These are phyloP conservation scores for Camelina sativa DNA, from an alignment of 345 rosid genomes.

Conservation along the genomic window DNA sequence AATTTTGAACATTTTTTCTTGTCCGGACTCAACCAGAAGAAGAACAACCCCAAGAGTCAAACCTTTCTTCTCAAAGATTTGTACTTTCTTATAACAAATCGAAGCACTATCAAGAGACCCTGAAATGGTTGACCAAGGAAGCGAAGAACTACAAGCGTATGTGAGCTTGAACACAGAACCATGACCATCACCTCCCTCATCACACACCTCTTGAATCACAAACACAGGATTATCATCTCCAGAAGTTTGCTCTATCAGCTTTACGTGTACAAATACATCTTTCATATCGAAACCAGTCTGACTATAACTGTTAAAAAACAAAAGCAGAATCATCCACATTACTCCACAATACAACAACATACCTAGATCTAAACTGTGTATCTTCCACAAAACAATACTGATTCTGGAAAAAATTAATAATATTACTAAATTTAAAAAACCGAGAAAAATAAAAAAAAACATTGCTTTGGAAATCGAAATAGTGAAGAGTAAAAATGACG, in stretches of 20 bases:
- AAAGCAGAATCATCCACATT: conserved; percentile 3
- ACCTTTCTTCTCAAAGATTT: conserved; percentile 96
- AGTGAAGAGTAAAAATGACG: conserved; percentile 26
- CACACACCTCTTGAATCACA: conserved; percentile 68
- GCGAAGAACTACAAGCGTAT: conserved; percentile 67
- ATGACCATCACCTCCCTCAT: conserved; percentile 52
- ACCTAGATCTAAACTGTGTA: not conserved
- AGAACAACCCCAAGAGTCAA: conserved; percentile 80
- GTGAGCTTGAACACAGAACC: conserved; percentile 73
- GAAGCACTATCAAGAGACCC: conserved; percentile 74
- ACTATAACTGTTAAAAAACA: conserved; percentile 65
- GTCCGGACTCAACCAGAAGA: conserved; percentile 62
- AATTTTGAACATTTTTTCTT: conserved; percentile 59
- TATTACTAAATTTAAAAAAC: conserved; percentile 1
- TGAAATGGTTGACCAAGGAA: conserved; percentile 83
- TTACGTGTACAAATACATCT: conserved; percentile 85
- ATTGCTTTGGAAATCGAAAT: conserved; percentile 22
- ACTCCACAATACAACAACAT: conserved; percentile 11
- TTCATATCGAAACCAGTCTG: conserved; percentile 92
- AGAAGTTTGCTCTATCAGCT: conserved; percentile 83
- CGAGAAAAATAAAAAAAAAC: conserved; percentile 21
- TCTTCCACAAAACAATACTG: not conserved
- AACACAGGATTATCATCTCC: conserved; percentile 74
- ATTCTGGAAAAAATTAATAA: not conserved
- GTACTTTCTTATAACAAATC: conserved; percentile 79